Evolutionary conservation across 176 grass and related monocot genomes (phyloP), one percentile per base, ranked within the genome.

Genomic region (Triticum dicoccoides): DNA sequence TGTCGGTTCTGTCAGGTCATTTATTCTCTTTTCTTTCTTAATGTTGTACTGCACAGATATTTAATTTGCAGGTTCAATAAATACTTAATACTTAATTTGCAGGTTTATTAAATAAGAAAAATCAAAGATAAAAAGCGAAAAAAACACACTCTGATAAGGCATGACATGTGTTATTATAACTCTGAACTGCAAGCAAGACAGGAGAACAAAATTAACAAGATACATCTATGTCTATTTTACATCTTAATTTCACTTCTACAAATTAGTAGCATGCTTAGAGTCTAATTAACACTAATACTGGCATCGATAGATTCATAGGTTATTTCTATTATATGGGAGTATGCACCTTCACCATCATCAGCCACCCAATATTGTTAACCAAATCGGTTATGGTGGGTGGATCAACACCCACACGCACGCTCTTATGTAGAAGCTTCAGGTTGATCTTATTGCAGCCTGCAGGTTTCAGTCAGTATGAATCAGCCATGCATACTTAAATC

Each of bases 331-430:
- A 71, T 65, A 72, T 79, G 39, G 51, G 49, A 51, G 49, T 17
- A 51, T 77, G 80, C 51, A 42, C 79, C 79, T 78, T 78, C 61
- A 42, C 44, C 65, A 45, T 42, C 54, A 73, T 4, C 59, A 52
- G 76, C 35, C 80, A 83, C 25, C 68, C 37, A 69, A 86, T 84
- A 65, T 87, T 61, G 85, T 95, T 95, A 92, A 92, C 90, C 81
- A 92, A 92, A 81, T 81, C 82, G 25, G 77, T 89, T 90, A 85
- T 78, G 86, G 89, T 86, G 76, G 85, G 85, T 82, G 80, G 81
- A 62, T 69, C 61, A 59, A 76, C 44, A 39, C 30, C 35, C 83
- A 68, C 13, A 80, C 61, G 20, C 18, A 67, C 44, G 17, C 51
- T 15, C 59, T 58, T 61, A 11, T 69, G 9, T 77, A 80, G 20